phyloP scores from a whole-genome alignment of 495 filamentous ascomycete genomes.

The Aspergillus bridgeri region DNA sequence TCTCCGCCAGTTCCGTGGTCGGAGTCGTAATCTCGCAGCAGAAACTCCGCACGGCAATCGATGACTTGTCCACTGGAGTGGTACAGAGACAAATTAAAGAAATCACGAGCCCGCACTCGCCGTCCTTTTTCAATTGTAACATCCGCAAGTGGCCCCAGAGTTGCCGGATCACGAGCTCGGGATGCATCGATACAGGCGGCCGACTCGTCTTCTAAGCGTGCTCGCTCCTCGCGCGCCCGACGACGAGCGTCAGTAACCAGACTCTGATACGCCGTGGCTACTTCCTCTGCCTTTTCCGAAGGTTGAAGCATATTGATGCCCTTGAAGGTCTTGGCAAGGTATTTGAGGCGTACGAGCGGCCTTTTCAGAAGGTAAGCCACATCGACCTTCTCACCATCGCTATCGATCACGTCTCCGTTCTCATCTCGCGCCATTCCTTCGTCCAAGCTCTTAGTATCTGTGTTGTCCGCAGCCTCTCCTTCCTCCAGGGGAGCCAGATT shows the following conservation, averaged over 20 bases:
- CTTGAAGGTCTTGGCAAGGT: conserved; percentile 80
- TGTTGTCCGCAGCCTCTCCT: conserved; percentile 40
- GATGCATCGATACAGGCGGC: conserved; percentile 79
- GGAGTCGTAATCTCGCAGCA: conserved; percentile 72
- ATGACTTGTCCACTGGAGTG: conserved; percentile 89
- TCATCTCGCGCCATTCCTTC: conserved; percentile 72
- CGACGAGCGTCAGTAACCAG: conserved; percentile 73
- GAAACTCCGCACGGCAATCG: conserved; percentile 83
- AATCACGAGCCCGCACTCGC: conserved; percentile 82
- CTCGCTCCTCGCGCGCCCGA: conserved; percentile 79
- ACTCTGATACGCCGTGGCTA: conserved; percentile 59
- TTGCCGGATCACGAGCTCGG: conserved; percentile 72
- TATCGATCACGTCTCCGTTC: conserved; percentile 72
- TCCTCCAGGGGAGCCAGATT: conserved; percentile 76
- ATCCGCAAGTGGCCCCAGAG: conserved; percentile 62
- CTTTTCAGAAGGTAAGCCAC: conserved; percentile 90
- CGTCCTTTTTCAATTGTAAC: conserved; percentile 69
- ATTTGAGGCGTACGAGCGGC: conserved; percentile 83
- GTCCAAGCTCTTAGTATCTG: conserved; percentile 55
- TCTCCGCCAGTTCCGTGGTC: conserved; percentile 63
- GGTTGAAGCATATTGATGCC: conserved; percentile 56
- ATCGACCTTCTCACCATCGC: conserved; percentile 85
- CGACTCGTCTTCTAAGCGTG: conserved; percentile 85
- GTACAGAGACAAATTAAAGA: conserved; percentile 77
- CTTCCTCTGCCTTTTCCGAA: conserved; percentile 54